Evolutionary conservation across 805 yeast genomes (phyloP).

Genomic region (Suhomyces faveliae): DNA sequence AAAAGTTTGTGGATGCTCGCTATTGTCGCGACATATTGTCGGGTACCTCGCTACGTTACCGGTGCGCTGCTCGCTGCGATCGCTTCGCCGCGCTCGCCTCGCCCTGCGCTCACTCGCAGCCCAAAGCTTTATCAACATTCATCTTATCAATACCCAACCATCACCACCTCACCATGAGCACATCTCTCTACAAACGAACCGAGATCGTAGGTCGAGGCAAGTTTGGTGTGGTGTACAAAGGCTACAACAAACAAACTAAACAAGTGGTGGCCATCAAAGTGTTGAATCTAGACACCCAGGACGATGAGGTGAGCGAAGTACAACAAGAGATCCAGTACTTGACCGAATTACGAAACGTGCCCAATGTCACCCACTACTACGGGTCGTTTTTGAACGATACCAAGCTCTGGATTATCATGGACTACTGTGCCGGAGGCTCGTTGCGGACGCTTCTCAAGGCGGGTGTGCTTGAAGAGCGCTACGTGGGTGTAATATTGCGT

Average conservation of each 20-base stretch:
- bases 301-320: constrained; percentile 92
- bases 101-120: no score
- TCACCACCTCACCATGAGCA: background rate
- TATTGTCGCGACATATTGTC: no score
- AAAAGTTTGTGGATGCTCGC: no score
- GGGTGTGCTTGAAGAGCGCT: constrained; percentile 82
- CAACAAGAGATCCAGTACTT: constrained; percentile 89
- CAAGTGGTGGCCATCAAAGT: constrained; percentile 91
- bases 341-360: constrained; percentile 75
- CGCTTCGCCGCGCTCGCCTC: background rate
- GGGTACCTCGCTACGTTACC: no score
- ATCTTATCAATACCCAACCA: background rate
- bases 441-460: constrained; percentile 81
- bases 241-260: constrained; percentile 63
- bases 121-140: no score
- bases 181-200: constrained; percentile 59
- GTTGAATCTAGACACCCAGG: constrained; percentile 84
- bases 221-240: constrained; percentile 95
- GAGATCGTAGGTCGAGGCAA: constrained; percentile 95
- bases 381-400: constrained; percentile 87
- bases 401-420: constrained; percentile 97
- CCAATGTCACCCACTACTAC: constrained; percentile 90
- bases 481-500: constrained; percentile 78
- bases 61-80: no score
- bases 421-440: constrained; percentile 95